These are phyloP conservation scores for Cercospora sp. DNA, from an alignment of 2,329 filamentous ascomycete genomes.

Conservation along the genomic window DNA sequence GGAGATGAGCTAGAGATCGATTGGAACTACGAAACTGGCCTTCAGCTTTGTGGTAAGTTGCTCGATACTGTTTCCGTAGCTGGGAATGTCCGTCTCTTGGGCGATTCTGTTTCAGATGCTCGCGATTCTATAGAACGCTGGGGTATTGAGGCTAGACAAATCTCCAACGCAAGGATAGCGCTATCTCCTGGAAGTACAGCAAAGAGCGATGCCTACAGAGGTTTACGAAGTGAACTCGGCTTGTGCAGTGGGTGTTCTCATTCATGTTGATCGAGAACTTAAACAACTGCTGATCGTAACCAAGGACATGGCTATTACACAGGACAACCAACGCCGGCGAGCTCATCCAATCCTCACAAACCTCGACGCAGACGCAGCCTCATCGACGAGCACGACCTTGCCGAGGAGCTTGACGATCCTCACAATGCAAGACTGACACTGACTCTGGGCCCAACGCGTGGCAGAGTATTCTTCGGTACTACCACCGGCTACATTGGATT, in stretches of 20 bases:
- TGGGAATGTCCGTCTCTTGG: constrained; percentile 16
- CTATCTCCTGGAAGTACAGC: constrained; percentile 32
- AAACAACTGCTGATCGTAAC: background rate
- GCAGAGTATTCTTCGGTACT: constrained; percentile 33
- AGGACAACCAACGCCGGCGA: background rate
- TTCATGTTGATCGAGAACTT: background rate
- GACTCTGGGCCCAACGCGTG: constrained; percentile 34
- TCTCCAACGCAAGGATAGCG: constrained; percentile 28
- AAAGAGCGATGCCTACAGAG: constrained; percentile 33
- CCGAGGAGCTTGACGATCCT: constrained; percentile 12
- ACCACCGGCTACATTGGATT: constrained; percentile 34
- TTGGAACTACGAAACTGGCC: constrained; percentile 30
- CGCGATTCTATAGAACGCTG: constrained; percentile 16
- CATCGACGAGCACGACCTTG: constrained; percentile 30
- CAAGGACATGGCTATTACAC: constrained; percentile 23
- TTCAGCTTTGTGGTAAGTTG: constrained; percentile 33
- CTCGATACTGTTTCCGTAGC: constrained; percentile 31
- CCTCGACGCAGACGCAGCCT: constrained; percentile 26
- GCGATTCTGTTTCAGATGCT: background rate
- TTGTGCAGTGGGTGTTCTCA: background rate
- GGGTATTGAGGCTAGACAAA: constrained; percentile 32
- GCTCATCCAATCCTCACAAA: background rate
- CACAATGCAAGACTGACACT: constrained; percentile 32
- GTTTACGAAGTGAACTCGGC: constrained; percentile 26
- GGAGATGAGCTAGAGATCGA: constrained; percentile 32